Base-by-base conservation (phyloP, 345 rosid species). In the Syzygium aromaticum region DNA sequence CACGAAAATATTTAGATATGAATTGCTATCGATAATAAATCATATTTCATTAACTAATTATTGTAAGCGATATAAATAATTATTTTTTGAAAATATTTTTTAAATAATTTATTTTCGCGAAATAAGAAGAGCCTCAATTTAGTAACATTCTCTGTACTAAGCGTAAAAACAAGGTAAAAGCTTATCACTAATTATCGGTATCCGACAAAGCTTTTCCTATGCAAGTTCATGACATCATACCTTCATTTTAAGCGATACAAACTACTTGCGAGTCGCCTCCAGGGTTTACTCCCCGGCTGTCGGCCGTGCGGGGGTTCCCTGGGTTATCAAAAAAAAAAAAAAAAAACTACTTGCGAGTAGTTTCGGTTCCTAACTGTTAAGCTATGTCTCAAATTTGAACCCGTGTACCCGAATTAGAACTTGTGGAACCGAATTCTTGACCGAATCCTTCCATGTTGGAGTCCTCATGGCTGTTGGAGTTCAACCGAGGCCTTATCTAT, bases 21-120 rank as follows among this genome's bases (percentile, higher is more conserved):
- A 0, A 61, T 0, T 61, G n/a, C n/a, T 61, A n/a, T n/a, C 0
- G 0, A n/a, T 61, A 6, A n/a, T 61, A 8, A 61, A 61, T 13
- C 0, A n/a, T 6, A 25, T 59, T 59, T 59, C 8, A 27, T 27
- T 2, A 0, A 59, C 0, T 59, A 59, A 27, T 59, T 59, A 59
- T 3, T 59, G 6, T 27, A 27, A 27, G n/a, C 0, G 16, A 59
- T 59, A 59, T 7, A 5, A 25, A 0, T 27, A 7, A 27, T 27
- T 11, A 59, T 59, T 11, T 11, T 27, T 59, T 27, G 12, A 7
- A 0, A 59, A 59, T 59, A 59, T 59, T 4, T 59, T 59, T 28
- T 27, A 3, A 59, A 25, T 59, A 0, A 27, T 27, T 59, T 14
- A 59, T 2, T 59, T 59, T 59, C 17, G 25, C 2, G 4, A 59